Evolutionary conservation across 352 stramenopile species (phyloP).

Genomic region (Phytophthora palmivora): DNA sequence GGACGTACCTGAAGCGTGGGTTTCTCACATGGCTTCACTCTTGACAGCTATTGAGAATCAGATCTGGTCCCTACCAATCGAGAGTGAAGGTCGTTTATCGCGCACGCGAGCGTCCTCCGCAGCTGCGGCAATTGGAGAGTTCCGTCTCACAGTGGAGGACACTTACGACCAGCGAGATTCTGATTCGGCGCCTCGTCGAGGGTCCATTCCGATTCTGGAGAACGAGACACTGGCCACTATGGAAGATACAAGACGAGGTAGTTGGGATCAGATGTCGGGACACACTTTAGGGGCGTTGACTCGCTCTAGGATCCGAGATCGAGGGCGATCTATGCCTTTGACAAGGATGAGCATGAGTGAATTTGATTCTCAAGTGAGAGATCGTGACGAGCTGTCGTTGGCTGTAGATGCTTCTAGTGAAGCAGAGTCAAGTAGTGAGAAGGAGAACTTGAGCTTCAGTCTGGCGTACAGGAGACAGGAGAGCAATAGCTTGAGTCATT

Average conservation of each 20-base stretch:
- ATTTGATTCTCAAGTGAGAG: slow-evolving; percentile 14
- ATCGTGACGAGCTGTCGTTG: slow-evolving; percentile 17
- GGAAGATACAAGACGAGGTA: slow-evolving; percentile 25
- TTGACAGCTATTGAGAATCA: slow-evolving; percentile 42
- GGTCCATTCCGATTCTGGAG: slow-evolving; percentile 49
- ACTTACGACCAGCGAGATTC: slow-evolving; percentile 12
- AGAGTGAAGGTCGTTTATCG: slow-evolving; percentile 21
- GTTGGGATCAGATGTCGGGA: slow-evolving; percentile 43
- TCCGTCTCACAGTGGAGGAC: slow-evolving; percentile 33
- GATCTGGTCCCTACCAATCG: slow-evolving; percentile 38
- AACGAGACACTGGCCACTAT: slow-evolving; percentile 30
- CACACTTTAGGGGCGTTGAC: slow-evolving; percentile 40
- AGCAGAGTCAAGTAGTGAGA: slow-evolving; percentile 19
- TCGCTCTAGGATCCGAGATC: slow-evolving; percentile 26
- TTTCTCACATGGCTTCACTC: slow-evolving; percentile 26
- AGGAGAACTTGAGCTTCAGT: slow-evolving; percentile 14
- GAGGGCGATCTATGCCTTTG: slow-evolving; percentile 34
- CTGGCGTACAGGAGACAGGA: slow-evolving; percentile 31
- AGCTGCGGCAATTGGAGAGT: slow-evolving; percentile 23
- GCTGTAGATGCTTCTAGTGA: slow-evolving; percentile 29
- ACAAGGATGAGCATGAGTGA: slow-evolving; percentile 29
- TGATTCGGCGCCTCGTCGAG: slow-evolving; percentile 20
- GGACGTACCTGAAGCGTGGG: slow-evolving; percentile 30
- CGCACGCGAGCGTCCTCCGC: slow-evolving; percentile 19
- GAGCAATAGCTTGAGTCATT: slow-evolving; percentile 40